phyloP scores from a whole-genome alignment of 768 basidiomycete species.

The Phaeotremella fagi region DNA sequence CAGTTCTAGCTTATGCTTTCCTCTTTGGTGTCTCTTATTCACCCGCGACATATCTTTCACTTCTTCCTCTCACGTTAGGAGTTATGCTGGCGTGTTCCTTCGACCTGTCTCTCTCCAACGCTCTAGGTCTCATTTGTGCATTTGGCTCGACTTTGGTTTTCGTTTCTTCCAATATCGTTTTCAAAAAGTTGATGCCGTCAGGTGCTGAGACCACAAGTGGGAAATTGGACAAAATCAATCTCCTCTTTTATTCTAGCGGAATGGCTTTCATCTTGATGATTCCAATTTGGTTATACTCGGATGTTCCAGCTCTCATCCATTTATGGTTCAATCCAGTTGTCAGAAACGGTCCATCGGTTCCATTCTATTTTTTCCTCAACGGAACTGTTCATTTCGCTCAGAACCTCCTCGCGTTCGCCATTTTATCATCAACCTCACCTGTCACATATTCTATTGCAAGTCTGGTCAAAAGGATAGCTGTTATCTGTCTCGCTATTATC shows the following conservation, averaged over 20 bases:
- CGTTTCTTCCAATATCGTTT: slow-evolving; percentile 96
- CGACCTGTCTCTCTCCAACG: slow-evolving; percentile 81
- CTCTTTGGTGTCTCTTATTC: slow-evolving; percentile 93
- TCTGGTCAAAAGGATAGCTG: slow-evolving; percentile 93
- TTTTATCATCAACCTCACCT: slow-evolving; percentile 90
- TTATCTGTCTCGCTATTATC: slow-evolving; percentile 94
- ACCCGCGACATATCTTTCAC: slow-evolving; percentile 79
- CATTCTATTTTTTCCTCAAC: slow-evolving; percentile 84
- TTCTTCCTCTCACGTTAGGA: slow-evolving; percentile 89
- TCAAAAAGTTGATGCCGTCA: slow-evolving; percentile 93
- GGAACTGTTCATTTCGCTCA: slow-evolving; percentile 94
- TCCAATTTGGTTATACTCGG: slow-evolving; percentile 87
- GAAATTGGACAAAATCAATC: slow-evolving; percentile 94
- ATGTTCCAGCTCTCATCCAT: slow-evolving; percentile 66
- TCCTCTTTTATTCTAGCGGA: slow-evolving; percentile 86
- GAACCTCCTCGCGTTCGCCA: slow-evolving; percentile 95
- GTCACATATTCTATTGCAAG: slow-evolving; percentile 99
- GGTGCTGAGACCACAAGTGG: slow-evolving; percentile 49
- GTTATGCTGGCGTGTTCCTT: slow-evolving; percentile 97
- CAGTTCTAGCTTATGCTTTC: slow-evolving; percentile 88
- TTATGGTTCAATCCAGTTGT: slow-evolving; percentile 44
- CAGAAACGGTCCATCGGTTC: slow-evolving; percentile 58
- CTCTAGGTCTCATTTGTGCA: slow-evolving; percentile 82
- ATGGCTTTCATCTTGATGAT: slow-evolving; percentile 95
- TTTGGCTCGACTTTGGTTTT: slow-evolving; percentile 96